Conservation (phyloP, 768 basidiomycete species). For the Boletus coccyginus region DNA sequence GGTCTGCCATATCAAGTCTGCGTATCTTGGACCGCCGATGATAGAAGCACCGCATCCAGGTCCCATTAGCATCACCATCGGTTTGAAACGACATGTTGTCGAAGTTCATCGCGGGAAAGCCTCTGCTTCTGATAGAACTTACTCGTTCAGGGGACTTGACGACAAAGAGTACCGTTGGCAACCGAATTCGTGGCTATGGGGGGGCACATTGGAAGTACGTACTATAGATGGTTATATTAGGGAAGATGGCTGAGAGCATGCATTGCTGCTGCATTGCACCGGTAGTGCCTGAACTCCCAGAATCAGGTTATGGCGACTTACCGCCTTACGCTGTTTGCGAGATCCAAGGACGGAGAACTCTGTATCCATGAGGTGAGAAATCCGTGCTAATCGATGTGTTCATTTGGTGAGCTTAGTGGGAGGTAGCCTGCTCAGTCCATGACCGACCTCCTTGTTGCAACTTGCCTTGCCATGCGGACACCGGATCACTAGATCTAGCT, state of each 20-base stretch:
- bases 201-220: conserved; percentile 24
- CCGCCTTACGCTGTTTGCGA: conserved; percentile 28
- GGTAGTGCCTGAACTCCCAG: conserved; percentile 24
- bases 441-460: conserved; percentile 31
- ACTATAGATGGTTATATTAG: neutral
- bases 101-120: conserved; percentile 10
- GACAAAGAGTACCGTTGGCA: conserved; percentile 26
- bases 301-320: conserved; percentile 30
- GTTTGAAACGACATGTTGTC: conserved; percentile 4
- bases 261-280: neutral
- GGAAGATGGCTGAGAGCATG: neutral
- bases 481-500: conserved; percentile 22
- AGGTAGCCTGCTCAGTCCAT: conserved; percentile 23
- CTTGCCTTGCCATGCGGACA: conserved; percentile 30
- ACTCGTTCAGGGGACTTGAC: conserved; percentile 25
- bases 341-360: conserved; percentile 32
- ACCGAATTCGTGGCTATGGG: conserved; percentile 8
- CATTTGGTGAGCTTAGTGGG: conserved; percentile 3
- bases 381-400: neutral
- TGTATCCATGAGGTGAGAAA: conserved; percentile 27
- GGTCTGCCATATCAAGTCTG: conserved; percentile 27
- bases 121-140: neutral
- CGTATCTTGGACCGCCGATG: conserved; percentile 27
- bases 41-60: conserved; percentile 6
- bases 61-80: conserved; percentile 20